phyloP scores from a whole-genome alignment of 257 asterid genomes.

The Lithospermum erythrorhizon region DNA sequence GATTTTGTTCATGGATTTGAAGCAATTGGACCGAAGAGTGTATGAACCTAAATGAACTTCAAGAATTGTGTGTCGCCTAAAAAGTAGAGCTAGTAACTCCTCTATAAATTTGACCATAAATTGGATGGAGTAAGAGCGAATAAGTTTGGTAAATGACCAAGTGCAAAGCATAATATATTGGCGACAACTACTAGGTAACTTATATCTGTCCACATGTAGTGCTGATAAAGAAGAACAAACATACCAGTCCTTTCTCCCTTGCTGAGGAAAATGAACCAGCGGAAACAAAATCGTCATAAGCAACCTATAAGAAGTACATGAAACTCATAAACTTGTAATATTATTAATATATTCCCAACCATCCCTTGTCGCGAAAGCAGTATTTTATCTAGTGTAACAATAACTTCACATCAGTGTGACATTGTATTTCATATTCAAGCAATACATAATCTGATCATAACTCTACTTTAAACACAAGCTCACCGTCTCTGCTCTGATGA shows the following conservation, averaged over 20 bases:
- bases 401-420: neutral
- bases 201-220: neutral
- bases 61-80: neutral
- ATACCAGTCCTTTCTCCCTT: constrained; percentile 97
- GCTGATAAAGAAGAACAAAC: constrained; percentile 19
- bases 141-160: too few species aligned
- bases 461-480: constrained; percentile 12
- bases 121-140: too few species aligned
- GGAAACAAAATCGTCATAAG: constrained; percentile 74
- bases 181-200: neutral
- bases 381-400: neutral
- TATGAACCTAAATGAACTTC: too few species aligned
- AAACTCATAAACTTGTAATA: constrained; percentile 4
- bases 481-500: constrained; percentile 98
- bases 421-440: neutral
- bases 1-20: neutral
- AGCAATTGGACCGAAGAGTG: too few species aligned
- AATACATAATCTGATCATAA: neutral
- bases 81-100: too few species aligned
- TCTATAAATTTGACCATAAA: too few species aligned
- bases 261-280: constrained; percentile 88
- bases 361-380: neutral
- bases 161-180: neutral
- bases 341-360: neutral
- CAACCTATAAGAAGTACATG: constrained; percentile 48